Evolutionary conservation across 73 alveolate species (phyloP).

Genomic region (Diophrys appendiculata): DNA sequence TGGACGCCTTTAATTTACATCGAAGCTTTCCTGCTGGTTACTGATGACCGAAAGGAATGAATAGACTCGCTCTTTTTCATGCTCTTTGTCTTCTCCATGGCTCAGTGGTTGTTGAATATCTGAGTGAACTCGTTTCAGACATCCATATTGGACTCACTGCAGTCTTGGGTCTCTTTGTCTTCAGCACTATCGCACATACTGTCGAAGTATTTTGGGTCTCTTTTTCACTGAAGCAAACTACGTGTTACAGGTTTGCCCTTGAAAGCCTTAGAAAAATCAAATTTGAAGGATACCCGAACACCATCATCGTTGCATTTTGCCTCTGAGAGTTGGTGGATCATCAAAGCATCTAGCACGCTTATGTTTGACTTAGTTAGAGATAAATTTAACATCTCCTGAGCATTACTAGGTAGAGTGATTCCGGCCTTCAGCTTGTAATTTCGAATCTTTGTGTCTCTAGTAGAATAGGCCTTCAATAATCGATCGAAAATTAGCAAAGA

Average conservation of each 20-base stretch:
- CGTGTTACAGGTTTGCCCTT: neutral
- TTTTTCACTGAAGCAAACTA: no score
- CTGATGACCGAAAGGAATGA: no score
- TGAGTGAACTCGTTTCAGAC: constrained; percentile 7
- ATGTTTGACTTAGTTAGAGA: neutral
- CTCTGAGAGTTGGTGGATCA: neutral
- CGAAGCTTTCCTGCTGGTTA: no score
- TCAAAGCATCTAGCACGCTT: neutral
- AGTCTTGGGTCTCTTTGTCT: constrained; percentile 7
- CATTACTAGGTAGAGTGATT: neutral
- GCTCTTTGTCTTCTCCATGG: constrained; percentile 5
- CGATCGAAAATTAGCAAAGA: neutral
- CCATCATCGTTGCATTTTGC: neutral
- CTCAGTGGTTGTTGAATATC: constrained; percentile 2
- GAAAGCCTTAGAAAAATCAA: neutral
- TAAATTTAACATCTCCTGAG: neutral
- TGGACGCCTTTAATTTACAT: no score
- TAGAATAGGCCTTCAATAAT: neutral
- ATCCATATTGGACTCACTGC: constrained; percentile 6
- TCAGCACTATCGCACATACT: neutral
- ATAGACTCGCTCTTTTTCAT: constrained; percentile 5
- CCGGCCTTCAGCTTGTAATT: neutral
- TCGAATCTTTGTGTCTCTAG: neutral
- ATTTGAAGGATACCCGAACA: neutral
- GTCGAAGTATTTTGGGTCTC: neutral